Evolutionary conservation across 2,329 filamentous ascomycete genomes (phyloP).

Genomic region (Verruconis gallopava): DNA sequence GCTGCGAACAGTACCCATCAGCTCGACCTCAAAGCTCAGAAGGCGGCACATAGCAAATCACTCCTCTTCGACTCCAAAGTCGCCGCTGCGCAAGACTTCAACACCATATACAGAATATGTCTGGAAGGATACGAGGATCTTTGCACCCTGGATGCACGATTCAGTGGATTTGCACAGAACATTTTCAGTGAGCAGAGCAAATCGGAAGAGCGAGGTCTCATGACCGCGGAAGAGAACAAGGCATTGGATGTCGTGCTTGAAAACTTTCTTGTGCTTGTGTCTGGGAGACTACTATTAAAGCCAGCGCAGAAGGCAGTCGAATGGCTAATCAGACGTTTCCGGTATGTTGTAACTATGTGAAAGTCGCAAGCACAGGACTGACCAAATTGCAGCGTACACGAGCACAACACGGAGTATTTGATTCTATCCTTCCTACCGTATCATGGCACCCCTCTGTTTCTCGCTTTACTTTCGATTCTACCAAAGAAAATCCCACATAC

Average conservation of each 20-base stretch:
- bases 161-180: constrained; percentile 57
- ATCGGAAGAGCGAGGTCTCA: constrained; percentile 70
- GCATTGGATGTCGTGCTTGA: constrained; percentile 68
- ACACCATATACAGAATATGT: constrained; percentile 77
- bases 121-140: constrained; percentile 83
- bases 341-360: constrained; percentile 39
- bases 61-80: constrained; percentile 81
- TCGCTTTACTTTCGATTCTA: constrained; percentile 75
- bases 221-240: constrained; percentile 69
- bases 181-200: constrained; percentile 94
- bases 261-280: constrained; percentile 68
- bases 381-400: constrained; percentile 58
- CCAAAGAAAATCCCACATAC: constrained; percentile 60
- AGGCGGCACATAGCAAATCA: constrained; percentile 82
- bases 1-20: constrained; percentile 80
- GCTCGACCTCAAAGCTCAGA: constrained; percentile 86
- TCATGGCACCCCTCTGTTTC: constrained; percentile 73
- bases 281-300: constrained; percentile 64
- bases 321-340: constrained; percentile 86
- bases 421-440: constrained; percentile 86
- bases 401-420: constrained; percentile 69
- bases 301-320: constrained; percentile 85
- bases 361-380: constrained; percentile 1
- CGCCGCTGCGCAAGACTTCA: constrained; percentile 79
- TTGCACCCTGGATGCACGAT: constrained; percentile 73